Base-by-base conservation (phyloP, 768 basidiomycete genomes). In the Suillus luteus region DNA sequence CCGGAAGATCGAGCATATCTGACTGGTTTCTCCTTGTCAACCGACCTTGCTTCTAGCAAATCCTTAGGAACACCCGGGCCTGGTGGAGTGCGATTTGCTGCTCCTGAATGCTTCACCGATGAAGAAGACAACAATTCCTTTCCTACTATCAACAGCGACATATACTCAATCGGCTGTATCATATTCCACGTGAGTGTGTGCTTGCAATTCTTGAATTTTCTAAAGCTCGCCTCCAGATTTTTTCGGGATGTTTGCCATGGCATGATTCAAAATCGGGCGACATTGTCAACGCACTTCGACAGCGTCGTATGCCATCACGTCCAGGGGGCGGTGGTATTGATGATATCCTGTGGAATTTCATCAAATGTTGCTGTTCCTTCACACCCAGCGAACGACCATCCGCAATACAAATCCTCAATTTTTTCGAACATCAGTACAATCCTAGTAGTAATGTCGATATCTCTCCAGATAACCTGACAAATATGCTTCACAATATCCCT, bases 241-340 rank as follows among this genome's bases (percentile, higher is more conserved):
- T 57, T 38, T 57, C 55, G 5, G 55, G 55, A 11, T 57, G 55
- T 40, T 40, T 57, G 24, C 55, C 55, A 11, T 57, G 55, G 55
- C 55, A 57, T 57, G 38, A 40, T 40, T 27, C 17, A 40, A 40
- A 17, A 24, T 57, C 55, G 9, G 1, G 24, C 2, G 55, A 57
- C 38, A 57, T 57, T 6, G 40, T 40, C 10, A 40, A 27, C 14
- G 38, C 10, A 40, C 22, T 57, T 57, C 38, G 38, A 57, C 38
- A 27, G 9, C 10, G 17, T 57, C 38, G 17, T 40, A 57, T 40
- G 38, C 55, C 38, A 3, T 40, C 55, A 40, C 55, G 55, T 27
- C 55, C 55, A 1, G 22, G 38, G 3, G 55, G 55, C 5, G 55
- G 15, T 2, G 55, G 55, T 40, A 57, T 57, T 12, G 38, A 57